phyloP scores from a whole-genome alignment of 257 asterid species.

The Ophiorrhiza pumila region DNA sequence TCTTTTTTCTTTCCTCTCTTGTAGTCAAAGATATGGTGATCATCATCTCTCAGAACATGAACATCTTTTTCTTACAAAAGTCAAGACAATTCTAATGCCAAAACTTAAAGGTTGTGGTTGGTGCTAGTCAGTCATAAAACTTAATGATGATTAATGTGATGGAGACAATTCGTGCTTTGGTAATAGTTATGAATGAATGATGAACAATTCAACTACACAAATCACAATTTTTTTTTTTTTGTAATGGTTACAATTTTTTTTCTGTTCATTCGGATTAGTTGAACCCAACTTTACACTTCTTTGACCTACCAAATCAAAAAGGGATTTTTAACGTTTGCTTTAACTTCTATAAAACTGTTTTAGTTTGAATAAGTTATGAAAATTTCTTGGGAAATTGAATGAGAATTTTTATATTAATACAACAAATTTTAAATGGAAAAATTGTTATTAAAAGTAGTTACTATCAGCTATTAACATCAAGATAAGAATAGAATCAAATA shows the following conservation, averaged over 20 bases:
- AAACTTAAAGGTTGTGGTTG: not conserved
- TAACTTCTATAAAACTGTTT: no score
- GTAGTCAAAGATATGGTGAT: slow-evolving; percentile 7
- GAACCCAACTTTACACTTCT: no score
- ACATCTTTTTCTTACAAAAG: not conserved
- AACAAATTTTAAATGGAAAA: no score
- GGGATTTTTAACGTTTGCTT: no score
- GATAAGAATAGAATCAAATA: no score
- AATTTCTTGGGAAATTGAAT: no score
- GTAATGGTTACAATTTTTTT: not conserved
- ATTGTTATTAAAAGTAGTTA: no score
- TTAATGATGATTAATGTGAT: not conserved
- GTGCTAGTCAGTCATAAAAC: not conserved
- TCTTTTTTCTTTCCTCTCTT: not conserved
- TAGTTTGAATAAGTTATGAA: no score
- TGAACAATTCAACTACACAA: not conserved
- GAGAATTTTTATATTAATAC: no score
- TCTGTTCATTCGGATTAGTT: no score
- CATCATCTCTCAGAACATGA: not conserved
- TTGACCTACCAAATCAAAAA: no score
- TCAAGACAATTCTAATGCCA: not conserved
- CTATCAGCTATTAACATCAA: no score
- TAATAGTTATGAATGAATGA: not conserved
- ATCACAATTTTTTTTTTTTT: not conserved
- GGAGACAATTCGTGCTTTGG: not conserved